A percentile compares a stretch with the other conserved stretches of the same genome.
phyloP scores from a whole-genome alignment of 148 eudicot species.

The Amaranthus cruentus region DNA sequence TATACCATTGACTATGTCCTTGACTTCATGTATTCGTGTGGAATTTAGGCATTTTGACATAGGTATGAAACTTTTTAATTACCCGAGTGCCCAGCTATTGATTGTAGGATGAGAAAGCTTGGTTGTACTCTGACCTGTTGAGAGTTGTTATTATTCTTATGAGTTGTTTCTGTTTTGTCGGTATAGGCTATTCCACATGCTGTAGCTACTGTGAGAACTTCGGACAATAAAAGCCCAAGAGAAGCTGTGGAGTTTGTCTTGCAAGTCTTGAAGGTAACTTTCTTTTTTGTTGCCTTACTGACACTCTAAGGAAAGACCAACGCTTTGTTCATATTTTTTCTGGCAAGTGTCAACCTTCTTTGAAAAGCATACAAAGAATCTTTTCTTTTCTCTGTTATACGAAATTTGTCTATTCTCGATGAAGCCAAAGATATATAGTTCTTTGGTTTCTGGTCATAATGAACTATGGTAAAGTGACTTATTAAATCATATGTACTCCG shows the following conservation, averaged over 20 bases:
- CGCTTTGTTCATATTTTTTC: neutral
- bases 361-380: neutral
- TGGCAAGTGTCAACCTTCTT: neutral
- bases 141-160: neutral
- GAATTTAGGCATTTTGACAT: too few relatives aligned
- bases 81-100: neutral
- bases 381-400: too few relatives aligned
- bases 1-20: too few relatives aligned
- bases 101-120: neutral
- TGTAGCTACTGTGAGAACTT: slow-evolving; percentile 73
- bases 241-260: slow-evolving; percentile 97
- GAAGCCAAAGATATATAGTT: neutral
- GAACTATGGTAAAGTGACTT: too few relatives aligned
- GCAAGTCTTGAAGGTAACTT: slow-evolving; percentile 78
- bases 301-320: neutral
- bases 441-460: neutral
- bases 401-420: too few relatives aligned
- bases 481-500: too few relatives aligned
- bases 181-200: slow-evolving; percentile 89
- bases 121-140: neutral
- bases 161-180: slow-evolving; percentile 4
- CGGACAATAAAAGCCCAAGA: slow-evolving; percentile 84
- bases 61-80: neutral
- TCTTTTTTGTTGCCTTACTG: neutral
- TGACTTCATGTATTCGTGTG: too few relatives aligned